Percentiles rank a stretch among this genome's conserved stretches.
phyloP scores from a whole-genome alignment of 2,329 filamentous ascomycete genomes.

The Orbilia quercus region DNA sequence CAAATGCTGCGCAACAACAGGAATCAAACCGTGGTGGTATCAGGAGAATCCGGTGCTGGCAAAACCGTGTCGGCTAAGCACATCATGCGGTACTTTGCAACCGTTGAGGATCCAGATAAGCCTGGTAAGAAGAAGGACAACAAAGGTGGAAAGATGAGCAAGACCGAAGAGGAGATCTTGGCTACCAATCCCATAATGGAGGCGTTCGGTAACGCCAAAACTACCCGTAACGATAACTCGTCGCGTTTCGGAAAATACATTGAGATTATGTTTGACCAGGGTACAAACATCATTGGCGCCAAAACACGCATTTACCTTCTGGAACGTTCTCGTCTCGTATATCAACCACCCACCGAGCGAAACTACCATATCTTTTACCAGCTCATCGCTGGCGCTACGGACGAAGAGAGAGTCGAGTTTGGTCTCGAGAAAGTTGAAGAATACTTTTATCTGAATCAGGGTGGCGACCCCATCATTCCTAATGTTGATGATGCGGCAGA shows the following conservation, averaged over 20 bases:
- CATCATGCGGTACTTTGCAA: conserved; percentile 99
- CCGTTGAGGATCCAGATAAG: conserved; percentile 90
- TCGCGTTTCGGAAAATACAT: conserved; percentile 99
- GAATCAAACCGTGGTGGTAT: conserved; percentile 99
- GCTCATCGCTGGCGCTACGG: conserved; percentile 88
- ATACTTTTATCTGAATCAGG: conserved; percentile 96
- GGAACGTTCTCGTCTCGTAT: conserved; percentile 93
- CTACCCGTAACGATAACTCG: conserved; percentile 99
- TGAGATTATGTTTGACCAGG: conserved; percentile 97
- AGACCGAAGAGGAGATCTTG: conserved; percentile 97
- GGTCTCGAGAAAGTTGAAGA: conserved; percentile 84
- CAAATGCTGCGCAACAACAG: conserved; percentile 96
- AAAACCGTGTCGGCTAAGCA: conserved; percentile 99
- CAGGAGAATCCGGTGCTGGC: conserved; percentile 96
- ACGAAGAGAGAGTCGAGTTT: conserved; percentile 82
- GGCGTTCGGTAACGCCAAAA: conserved; percentile 99
- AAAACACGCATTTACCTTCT: conserved; percentile 96
- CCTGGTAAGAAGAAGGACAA: conserved; percentile 74
- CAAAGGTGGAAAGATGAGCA: conserved; percentile 88
- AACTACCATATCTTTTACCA: conserved; percentile 99
- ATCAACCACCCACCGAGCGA: conserved; percentile 95
- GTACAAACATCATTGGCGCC: conserved; percentile 95
- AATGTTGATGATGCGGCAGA: conserved; percentile 96
- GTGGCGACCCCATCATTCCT: conserved; percentile 87
- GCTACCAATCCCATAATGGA: conserved; percentile 99